Percentiles rank a stretch among this genome's conserved stretches.
phyloP scores from a whole-genome alignment of 2,329 filamentous ascomycete species.

The Hypoxylon sp. region DNA sequence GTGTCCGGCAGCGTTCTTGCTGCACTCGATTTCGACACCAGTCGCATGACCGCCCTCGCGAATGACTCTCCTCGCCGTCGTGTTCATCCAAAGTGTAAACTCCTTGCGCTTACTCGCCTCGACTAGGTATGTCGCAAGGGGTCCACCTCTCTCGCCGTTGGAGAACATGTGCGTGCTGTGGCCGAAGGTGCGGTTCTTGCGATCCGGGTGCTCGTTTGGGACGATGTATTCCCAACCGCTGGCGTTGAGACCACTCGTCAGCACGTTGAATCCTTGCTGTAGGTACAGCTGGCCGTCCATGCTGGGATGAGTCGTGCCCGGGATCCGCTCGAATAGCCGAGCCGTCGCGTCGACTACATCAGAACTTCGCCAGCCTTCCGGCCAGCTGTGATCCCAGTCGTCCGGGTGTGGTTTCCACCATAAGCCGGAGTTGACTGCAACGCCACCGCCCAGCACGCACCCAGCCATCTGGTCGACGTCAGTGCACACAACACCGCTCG shows the following conservation, averaged over 20 bases:
- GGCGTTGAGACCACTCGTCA: constrained; percentile 71
- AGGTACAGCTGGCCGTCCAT: constrained; percentile 76
- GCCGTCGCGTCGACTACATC: constrained; percentile 73
- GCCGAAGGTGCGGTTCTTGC: constrained; percentile 76
- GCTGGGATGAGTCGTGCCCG: constrained; percentile 76
- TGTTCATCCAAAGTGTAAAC: constrained; percentile 77
- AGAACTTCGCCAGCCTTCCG: constrained; percentile 75
- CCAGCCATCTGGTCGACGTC: constrained; percentile 79
- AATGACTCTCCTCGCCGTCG: constrained; percentile 73
- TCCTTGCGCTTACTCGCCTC: constrained; percentile 70
- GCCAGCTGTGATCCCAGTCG: constrained; percentile 81
- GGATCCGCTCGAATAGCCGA: constrained; percentile 76
- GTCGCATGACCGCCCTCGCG: constrained; percentile 74
- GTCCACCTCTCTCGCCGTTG: constrained; percentile 76
- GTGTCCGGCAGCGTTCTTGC: constrained; percentile 64
- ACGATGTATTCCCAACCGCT: constrained; percentile 75
- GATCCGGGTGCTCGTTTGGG: constrained; percentile 70
- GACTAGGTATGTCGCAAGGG: constrained; percentile 78
- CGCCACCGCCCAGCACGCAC: constrained; percentile 76
- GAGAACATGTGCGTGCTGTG: constrained; percentile 77
- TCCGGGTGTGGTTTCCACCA: constrained; percentile 75
- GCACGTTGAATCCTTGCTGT: constrained; percentile 73
- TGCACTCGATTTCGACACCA: constrained; percentile 74
- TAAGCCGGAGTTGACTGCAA: constrained; percentile 75
- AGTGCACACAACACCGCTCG: constrained; percentile 73